phyloP scores from a whole-genome alignment of 2,329 filamentous ascomycete genomes.

The Phyllosticta citrichinensis region DNA sequence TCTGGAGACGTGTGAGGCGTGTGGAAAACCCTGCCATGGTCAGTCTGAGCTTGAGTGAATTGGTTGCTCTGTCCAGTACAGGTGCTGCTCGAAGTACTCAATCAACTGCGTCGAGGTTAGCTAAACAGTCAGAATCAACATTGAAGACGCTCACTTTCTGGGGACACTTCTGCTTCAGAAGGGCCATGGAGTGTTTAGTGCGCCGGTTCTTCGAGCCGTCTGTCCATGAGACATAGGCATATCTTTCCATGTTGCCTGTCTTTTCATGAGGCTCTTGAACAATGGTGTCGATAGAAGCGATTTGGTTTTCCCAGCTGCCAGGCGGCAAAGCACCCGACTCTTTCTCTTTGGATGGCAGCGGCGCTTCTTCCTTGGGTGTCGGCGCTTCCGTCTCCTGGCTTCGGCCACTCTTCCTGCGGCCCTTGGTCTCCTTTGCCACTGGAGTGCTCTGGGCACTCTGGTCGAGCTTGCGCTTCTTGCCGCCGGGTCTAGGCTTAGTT shows the following conservation, averaged over 20 bases:
- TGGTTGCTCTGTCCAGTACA: slow-evolving; percentile 19
- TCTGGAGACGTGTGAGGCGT: background rate
- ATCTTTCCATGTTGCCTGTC: slow-evolving; percentile 41
- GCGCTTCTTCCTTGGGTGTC: slow-evolving; percentile 14
- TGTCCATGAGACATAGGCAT: slow-evolving; percentile 65
- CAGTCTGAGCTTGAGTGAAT: background rate
- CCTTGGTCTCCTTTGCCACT: background rate
- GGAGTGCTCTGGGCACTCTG: background rate
- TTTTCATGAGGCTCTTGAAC: slow-evolving; percentile 44
- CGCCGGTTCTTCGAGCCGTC: slow-evolving; percentile 59
- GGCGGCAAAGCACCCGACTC: slow-evolving; percentile 53
- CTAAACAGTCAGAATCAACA: background rate
- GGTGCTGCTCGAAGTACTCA: slow-evolving; percentile 41
- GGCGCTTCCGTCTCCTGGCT: too few relatives aligned
- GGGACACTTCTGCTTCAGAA: slow-evolving; percentile 66
- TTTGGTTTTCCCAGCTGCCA: slow-evolving; percentile 68
- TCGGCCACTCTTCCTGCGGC: background rate
- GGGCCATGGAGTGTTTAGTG: slow-evolving; percentile 47
- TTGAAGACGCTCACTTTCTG: slow-evolving; percentile 50
- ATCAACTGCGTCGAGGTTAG: slow-evolving; percentile 29
- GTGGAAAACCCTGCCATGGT: background rate
- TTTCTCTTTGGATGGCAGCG: slow-evolving; percentile 24
- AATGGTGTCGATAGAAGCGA: slow-evolving; percentile 61
- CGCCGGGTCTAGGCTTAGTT: background rate
- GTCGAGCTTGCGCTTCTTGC: background rate